Evolutionary conservation across 1,284 basidiomycete species (phyloP).

Genomic region (Sporisorium iseilematis-ciliati): DNA sequence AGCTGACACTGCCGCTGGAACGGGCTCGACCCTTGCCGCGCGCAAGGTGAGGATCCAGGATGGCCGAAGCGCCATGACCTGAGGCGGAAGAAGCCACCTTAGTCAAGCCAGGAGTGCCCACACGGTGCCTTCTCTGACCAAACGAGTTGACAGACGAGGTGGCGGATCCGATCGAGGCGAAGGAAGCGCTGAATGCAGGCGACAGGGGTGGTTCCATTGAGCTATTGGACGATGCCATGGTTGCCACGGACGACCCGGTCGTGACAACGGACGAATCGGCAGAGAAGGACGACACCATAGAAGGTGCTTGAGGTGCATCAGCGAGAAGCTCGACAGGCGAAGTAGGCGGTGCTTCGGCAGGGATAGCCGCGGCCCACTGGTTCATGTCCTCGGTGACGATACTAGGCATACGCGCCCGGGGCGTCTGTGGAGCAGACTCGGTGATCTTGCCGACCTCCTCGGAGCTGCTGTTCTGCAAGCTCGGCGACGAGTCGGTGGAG

Average conservation of each 20-base stretch:
- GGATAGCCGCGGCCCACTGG: slow-evolving; percentile 30
- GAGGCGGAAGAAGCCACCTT: slow-evolving; percentile 9
- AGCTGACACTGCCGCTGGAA: slow-evolving; percentile 34
- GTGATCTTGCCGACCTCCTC: slow-evolving; percentile 31
- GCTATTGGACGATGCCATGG: slow-evolving; percentile 4
- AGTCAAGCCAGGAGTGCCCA: slow-evolving; percentile 36
- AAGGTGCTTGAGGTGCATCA: slow-evolving; percentile 4
- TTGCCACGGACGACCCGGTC: slow-evolving; percentile 1
- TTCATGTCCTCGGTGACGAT: slow-evolving; percentile 26
- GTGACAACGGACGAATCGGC: slow-evolving; percentile 16
- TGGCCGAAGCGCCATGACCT: slow-evolving; percentile 13
- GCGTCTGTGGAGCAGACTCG: slow-evolving; percentile 1
- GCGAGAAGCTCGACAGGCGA: slow-evolving; percentile 5
- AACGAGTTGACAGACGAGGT: slow-evolving; percentile 24
- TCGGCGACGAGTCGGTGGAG: slow-evolving; percentile 20
- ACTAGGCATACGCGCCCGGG: slow-evolving; percentile 5
- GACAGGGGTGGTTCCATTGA: slow-evolving; percentile 10
- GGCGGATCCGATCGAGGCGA: slow-evolving; percentile 14
- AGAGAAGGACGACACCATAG: slow-evolving; percentile 23
- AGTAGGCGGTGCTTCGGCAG: slow-evolving; percentile 22
- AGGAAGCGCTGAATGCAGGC: slow-evolving; percentile 18
- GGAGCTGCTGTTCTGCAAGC: slow-evolving; percentile 32
- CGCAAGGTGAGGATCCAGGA: slow-evolving; percentile 36
- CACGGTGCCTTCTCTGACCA: slow-evolving; percentile 23
- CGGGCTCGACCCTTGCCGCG: slow-evolving; percentile 16